Evolutionary conservation across 768 basidiomycete genomes (phyloP).

Genomic region (Macrolepiota fuliginosa): DNA sequence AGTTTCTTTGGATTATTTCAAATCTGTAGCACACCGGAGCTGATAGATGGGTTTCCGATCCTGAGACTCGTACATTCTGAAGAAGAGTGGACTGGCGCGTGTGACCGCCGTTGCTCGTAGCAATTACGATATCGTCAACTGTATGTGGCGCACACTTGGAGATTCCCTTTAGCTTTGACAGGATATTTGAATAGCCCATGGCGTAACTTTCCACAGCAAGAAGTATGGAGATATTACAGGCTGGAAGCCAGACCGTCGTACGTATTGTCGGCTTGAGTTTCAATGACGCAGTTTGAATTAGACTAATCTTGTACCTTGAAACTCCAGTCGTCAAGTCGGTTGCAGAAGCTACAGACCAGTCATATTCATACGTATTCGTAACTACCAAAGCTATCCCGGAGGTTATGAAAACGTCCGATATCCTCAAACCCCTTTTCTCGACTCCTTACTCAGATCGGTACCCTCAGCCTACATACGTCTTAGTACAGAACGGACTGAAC

Average conservation of each 20-base stretch:
- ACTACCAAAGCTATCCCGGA: constrained; percentile 76
- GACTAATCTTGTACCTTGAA: not conserved
- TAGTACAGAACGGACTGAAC: constrained; percentile 72
- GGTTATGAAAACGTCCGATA: constrained; percentile 47
- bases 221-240: constrained; percentile 57
- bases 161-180: not conserved
- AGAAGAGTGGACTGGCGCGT: constrained; percentile 53
- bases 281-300: not conserved
- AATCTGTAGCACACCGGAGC: not conserved
- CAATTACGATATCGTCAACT: constrained; percentile 56
- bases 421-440: constrained; percentile 57
- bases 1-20: constrained; percentile 18
- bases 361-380: constrained; percentile 65
- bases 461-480: constrained; percentile 55
- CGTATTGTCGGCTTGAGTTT: constrained; percentile 19
- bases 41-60: not conserved
- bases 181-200: constrained; percentile 35
- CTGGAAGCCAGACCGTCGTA: constrained; percentile 67
- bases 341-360: constrained; percentile 53
- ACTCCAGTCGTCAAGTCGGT: constrained; percentile 55
- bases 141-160: constrained; percentile 25
- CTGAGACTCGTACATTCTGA: constrained; percentile 54
- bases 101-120: constrained; percentile 75
- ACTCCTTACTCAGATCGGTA: constrained; percentile 41
- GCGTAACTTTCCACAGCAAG: constrained; percentile 52